Evolutionary conservation across 257 asterid genomes (phyloP).

Genomic region (Salvia splendens): DNA sequence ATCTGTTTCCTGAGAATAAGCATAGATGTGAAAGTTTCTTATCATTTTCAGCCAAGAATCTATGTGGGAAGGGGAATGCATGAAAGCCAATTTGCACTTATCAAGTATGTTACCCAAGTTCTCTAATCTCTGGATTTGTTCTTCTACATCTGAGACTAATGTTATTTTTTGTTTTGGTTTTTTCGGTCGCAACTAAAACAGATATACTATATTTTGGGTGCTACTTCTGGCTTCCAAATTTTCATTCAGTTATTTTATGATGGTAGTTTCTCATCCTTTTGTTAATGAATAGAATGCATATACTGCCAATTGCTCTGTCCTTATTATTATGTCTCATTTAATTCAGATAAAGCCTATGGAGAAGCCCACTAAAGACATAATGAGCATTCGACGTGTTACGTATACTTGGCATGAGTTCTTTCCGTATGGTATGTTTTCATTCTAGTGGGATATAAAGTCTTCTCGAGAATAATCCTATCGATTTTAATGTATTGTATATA

Average conservation of each 20-base stretch:
- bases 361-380: conserved; percentile 75
- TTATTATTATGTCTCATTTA: conserved; percentile 29
- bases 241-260: conserved; percentile 73
- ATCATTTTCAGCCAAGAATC: conserved; percentile 75
- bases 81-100: conserved; percentile 86
- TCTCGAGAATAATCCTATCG: conserved; percentile 27
- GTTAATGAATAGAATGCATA: conserved; percentile 21
- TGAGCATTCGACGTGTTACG: conserved; percentile 64
- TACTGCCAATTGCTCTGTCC: conserved; percentile 20
- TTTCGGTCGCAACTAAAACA: conserved; percentile 37
- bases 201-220: conserved; percentile 93
- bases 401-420: conserved; percentile 96
- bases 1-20: conserved; percentile 32
- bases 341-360: conserved; percentile 88
- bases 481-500: conserved; percentile 26
- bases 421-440: conserved; percentile 63
- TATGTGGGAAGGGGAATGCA: conserved; percentile 99
- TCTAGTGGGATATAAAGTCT: conserved; percentile 2
- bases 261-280: conserved; percentile 55
- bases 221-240: conserved; percentile 77
- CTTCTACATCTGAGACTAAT: conserved; percentile 30
- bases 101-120: conserved; percentile 60
- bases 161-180: conserved; percentile 5
- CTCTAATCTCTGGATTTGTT: conserved; percentile 20
- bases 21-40: conserved; percentile 32